Evolutionary conservation across 2,329 filamentous ascomycete genomes (phyloP), one percentile per base, ranked within the genome.

Genomic region (Fusarium citri): DNA sequence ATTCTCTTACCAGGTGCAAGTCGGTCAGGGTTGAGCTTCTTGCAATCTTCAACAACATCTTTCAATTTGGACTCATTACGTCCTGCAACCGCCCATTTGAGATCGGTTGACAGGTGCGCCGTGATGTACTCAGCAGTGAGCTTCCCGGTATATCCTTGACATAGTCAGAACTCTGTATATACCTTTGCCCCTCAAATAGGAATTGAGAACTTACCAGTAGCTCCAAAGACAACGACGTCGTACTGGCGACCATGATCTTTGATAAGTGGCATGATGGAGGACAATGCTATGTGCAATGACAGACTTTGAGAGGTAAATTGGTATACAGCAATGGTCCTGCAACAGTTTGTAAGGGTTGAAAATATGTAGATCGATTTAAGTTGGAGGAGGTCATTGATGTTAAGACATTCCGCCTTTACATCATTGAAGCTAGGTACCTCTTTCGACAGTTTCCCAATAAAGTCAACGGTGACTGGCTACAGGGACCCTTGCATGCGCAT

Each of bases 21-120:
- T 55, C 94, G 90, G 78, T 97, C 90, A 4, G 89, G 84, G 76
- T 92, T 92, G 62, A 92, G 75, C 59, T 81, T 77, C 73, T 89
- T 89, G 77, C 94, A 86, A 57, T 92, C 88, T 55, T 89, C 83
- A 10, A 89, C 88, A 14, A 98, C 80, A 42, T 82, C 81, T 71
- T 91, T 86, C 7, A 98, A 86, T 79, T 97, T 97, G 50, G 85
- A 82, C 50, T 86, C 83, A n/a, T 92, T 94, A 26, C 94, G 91
- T 30, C 94, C 94, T 47, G 94, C 93, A 58, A 98, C 84, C 16
- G 93, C 94, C 94, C 94, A 98, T 83, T 89, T 94, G 66, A 97
- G 79, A 77, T 93, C 88, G 20, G 91, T 93, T 0, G 94, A 92
- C 2, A 94, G 83, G 69, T 88, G 82, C 16, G 85, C 85, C 55